These are phyloP conservation scores for Crithidia bombi DNA, from an alignment of 208 protist species.

Conservation along the genomic window DNA sequence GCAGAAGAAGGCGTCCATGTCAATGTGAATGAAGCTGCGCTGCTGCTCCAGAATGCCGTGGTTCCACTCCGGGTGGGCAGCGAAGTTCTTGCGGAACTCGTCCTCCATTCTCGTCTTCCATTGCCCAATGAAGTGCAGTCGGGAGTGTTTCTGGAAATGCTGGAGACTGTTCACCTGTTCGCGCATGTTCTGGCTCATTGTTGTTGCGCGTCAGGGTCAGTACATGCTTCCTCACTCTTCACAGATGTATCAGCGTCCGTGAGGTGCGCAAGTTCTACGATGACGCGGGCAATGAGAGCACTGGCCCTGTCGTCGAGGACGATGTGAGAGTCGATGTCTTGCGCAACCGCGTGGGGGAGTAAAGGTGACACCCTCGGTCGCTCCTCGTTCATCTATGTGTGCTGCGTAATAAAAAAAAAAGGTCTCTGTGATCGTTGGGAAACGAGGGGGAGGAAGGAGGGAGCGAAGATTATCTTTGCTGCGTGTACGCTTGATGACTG, in stretches of 20 bases:
- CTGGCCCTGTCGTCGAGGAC: conserved; percentile 43
- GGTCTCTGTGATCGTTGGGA: too few relatives aligned
- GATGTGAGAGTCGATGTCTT: conserved; percentile 49
- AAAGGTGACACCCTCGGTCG: conserved; percentile 19
- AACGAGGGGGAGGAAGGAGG: too few relatives aligned
- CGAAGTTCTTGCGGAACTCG: conserved; percentile 62
- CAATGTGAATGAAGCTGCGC: conserved; percentile 83
- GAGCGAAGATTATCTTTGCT: too few relatives aligned
- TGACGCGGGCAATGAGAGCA: conserved; percentile 37
- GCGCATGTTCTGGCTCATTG: conserved; percentile 28
- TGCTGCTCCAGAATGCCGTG: conserved; percentile 66
- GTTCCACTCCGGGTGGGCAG: conserved; percentile 71
- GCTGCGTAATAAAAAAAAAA: neutral
- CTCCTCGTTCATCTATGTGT: neutral
- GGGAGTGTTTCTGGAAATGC: conserved; percentile 87
- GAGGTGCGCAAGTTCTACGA: conserved; percentile 31
- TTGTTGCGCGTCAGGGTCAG: neutral
- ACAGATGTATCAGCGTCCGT: neutral
- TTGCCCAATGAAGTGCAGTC: conserved; percentile 95
- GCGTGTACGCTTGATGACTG: neutral
- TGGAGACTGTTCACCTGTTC: conserved; percentile 83
- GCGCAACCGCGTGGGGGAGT: conserved; percentile 38
- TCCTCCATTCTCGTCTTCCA: conserved; percentile 88
- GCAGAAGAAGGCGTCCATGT: conserved; percentile 97
- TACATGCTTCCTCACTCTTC: neutral